Conservation (phyloP, 1,284 basidiomycete genomes). For the Trichosporon sp. region DNA sequence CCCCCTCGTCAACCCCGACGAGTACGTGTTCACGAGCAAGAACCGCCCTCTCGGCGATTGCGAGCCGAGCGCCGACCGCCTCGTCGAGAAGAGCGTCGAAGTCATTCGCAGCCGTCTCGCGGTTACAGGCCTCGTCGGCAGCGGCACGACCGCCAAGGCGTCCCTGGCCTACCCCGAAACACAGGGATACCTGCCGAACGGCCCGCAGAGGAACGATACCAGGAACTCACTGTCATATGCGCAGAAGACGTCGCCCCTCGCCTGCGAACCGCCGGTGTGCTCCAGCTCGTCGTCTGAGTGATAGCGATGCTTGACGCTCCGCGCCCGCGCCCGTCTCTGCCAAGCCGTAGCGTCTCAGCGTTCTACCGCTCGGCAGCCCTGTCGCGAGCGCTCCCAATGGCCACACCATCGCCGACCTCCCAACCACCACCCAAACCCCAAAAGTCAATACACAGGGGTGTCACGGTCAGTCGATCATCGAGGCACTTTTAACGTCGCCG, state of each 20-base stretch:
- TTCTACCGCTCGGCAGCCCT: no score
- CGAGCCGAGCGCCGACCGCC: constrained; percentile 23
- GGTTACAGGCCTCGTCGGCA: neutral
- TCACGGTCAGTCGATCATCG: no score
- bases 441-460: no score
- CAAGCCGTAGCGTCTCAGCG: no score
- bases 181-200: neutral
- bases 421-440: no score
- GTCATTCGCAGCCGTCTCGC: constrained; percentile 26
- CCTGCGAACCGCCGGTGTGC: neutral
- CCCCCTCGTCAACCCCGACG: constrained; percentile 40
- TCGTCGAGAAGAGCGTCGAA: constrained; percentile 3
- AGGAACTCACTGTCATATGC: neutral
- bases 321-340: no score
- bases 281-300: neutral
- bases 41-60: constrained; percentile 37
- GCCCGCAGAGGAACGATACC: neutral
- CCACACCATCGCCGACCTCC: no score
- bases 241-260: neutral
- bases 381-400: no score
- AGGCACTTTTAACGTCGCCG: no score
- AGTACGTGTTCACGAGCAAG: constrained; percentile 43
- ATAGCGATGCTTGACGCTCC: no score
- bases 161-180: neutral
- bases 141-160: neutral